Percentiles rank a stretch among this genome's conserved stretches.
Conservation (phyloP, 2,329 filamentous ascomycete species). For the Xylariales sp. region DNA sequence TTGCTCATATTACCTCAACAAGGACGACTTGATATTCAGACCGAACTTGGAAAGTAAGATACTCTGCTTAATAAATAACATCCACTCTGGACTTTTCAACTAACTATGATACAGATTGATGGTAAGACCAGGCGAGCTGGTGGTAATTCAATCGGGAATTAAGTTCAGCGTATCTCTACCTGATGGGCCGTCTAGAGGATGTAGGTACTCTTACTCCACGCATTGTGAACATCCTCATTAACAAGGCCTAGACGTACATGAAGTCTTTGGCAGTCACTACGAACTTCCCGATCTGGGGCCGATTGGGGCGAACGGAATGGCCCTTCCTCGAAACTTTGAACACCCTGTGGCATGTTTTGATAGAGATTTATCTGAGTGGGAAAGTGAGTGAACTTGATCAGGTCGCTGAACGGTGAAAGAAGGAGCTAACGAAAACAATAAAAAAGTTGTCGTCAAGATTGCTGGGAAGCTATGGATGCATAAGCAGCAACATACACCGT, state of each 20-base stretch:
- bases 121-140: conserved; percentile 61
- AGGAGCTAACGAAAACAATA: neutral
- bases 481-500: conserved; percentile 57
- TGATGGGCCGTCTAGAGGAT: conserved; percentile 53
- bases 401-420: conserved; percentile 3
- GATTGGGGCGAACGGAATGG: conserved; percentile 59
- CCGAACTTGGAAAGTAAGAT: conserved; percentile 47
- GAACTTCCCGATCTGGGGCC: conserved; percentile 61
- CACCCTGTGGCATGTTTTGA: conserved; percentile 51
- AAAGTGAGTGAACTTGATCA: conserved; percentile 9
- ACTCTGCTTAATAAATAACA: too few species aligned
- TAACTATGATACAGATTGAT: conserved; percentile 20
- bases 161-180: conserved; percentile 55
- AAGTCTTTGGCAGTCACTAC: conserved; percentile 61
- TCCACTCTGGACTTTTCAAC: conserved; percentile 24
- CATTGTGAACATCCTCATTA: neutral
- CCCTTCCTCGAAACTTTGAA: conserved; percentile 61
- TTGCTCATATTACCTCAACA: conserved; percentile 60
- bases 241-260: conserved; percentile 35
- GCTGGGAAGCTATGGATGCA: conserved; percentile 54
- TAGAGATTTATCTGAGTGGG: conserved; percentile 20
- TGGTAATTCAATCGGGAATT: conserved; percentile 59
- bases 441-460: conserved; percentile 50
- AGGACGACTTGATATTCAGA: conserved; percentile 60
- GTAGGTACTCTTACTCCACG: conserved; percentile 8